Percentiles rank a stretch among this genome's conserved stretches.
These are phyloP conservation scores for Rhododendron henanense DNA, from an alignment of 148 eudicot genomes.

Conservation along the genomic window DNA sequence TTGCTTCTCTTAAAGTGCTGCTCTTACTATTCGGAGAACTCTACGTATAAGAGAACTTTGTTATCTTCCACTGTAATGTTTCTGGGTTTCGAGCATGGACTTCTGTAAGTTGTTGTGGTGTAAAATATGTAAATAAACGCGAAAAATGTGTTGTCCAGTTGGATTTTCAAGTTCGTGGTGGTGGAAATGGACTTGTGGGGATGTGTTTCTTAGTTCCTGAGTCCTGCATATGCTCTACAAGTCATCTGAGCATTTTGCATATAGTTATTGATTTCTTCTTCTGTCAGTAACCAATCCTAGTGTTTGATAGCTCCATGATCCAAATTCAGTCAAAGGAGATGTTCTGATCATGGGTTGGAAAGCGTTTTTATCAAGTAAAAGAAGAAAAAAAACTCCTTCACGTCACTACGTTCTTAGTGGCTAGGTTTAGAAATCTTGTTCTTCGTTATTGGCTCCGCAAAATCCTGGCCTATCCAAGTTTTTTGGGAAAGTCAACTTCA, in stretches of 20 bases:
- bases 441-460: neutral
- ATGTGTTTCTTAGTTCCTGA: neutral
- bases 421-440: neutral
- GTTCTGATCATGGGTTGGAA: neutral
- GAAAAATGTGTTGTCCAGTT: neutral
- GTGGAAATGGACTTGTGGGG: neutral
- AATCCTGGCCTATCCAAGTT: neutral
- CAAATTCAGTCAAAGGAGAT: neutral
- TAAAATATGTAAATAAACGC: neutral
- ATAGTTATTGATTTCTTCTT: neutral
- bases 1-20: neutral
- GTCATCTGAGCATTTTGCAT: neutral
- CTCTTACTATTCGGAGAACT: neutral
- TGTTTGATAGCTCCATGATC: neutral
- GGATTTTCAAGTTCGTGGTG: neutral
- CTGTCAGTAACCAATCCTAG: neutral
- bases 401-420: neutral
- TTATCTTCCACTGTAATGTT: conserved; percentile 2
- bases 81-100: neutral
- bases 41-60: neutral
- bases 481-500: too few species aligned
- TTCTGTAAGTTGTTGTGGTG: neutral
- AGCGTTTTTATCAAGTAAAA: neutral
- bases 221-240: neutral
- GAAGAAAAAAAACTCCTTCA: neutral